phyloP scores from a whole-genome alignment of 31 red algal species.

The Asparagopsis taxiformis region DNA sequence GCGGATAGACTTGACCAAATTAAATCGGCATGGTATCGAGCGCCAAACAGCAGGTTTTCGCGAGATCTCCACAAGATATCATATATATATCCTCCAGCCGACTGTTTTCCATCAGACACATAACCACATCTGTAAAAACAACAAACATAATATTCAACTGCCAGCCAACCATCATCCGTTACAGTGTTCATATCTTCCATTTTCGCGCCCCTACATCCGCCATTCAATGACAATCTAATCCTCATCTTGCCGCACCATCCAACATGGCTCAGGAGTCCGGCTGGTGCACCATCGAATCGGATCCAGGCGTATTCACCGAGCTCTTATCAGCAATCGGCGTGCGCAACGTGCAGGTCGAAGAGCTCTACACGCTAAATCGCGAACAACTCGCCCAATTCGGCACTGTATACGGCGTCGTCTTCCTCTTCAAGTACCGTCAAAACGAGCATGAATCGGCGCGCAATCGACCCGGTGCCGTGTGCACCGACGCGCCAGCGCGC shows the following conservation, averaged over 20 bases:
- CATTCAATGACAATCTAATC: neutral
- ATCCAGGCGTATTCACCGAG: conserved; percentile 88
- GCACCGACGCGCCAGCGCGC: conserved; percentile 1
- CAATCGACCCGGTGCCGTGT: conserved; percentile 19
- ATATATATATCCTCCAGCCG: too few relatives aligned
- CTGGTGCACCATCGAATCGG: conserved; percentile 90
- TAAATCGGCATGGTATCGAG: too few relatives aligned
- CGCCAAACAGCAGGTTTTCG: too few relatives aligned
- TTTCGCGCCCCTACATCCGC: too few relatives aligned
- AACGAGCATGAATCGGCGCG: conserved; percentile 17
- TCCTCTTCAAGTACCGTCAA: conserved; percentile 85
- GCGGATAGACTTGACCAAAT: too few relatives aligned
- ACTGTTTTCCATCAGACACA: too few relatives aligned
- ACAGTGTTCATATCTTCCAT: too few relatives aligned
- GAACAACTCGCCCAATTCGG: conserved; percentile 23
- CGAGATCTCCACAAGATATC: too few relatives aligned
- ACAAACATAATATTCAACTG: too few relatives aligned
- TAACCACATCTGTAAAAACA: too few relatives aligned
- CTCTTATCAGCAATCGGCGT: conserved; percentile 71
- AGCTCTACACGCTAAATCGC: conserved; percentile 65
- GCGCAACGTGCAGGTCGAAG: conserved; percentile 78
- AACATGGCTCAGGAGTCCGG: conserved; percentile 27
- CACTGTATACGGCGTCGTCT: conserved; percentile 82
- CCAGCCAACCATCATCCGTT: too few relatives aligned
- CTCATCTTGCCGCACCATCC: neutral